Base-by-base conservation (phyloP, 208 protist species). In the Trypanosoma scelopori region DNA sequence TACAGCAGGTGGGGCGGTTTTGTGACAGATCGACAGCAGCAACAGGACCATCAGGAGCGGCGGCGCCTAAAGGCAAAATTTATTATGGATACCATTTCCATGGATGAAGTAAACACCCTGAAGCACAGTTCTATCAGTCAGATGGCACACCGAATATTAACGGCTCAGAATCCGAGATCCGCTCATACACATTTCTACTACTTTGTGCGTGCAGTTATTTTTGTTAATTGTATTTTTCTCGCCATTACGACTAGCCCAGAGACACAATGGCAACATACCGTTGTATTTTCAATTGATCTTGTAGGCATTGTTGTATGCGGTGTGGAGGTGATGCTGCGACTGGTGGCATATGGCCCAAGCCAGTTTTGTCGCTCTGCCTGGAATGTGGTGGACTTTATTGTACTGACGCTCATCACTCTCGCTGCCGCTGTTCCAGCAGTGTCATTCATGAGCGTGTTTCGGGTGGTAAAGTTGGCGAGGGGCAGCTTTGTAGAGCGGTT, bases 401-500 rank as follows among this genome's bases (percentile, higher is more conserved):
- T 89, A 20, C 47, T 89, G 13, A 53, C 25, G 11, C 53, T 82
- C 18, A 55, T 76, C 35, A 55, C 85, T 25, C 46, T 78, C 11
- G 57, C 64, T 16, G 61, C 77, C 7, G 41, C 55, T n/a, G 55
- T 55, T 11, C 32, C 68, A 1, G 7, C 2, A 22, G 52, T 89
- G 27, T 56, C 62, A 9, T 85, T 82, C 43, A 55, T 85, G 32
- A 55, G 73, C 18, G 68, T 74, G 32, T 45, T 76, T 52, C 13
- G 76, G 20, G 55, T 89, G 2, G 49, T 84, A 18, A 80, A 81
- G 46, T 41, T 86, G 13, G 48, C 82, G 20, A 73, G 69, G 55
- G 42, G 39, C 13, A 57, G 70, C 12, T 68, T 55, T 22, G 64
- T 76, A 7, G 59, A 52, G 15, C 52, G 71, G 55, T 45, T 79